Percentiles rank a stretch among this genome's conserved stretches.
Evolutionary conservation across 805 yeast species (phyloP).

Genomic region (Kodamaea lidongshanica): DNA sequence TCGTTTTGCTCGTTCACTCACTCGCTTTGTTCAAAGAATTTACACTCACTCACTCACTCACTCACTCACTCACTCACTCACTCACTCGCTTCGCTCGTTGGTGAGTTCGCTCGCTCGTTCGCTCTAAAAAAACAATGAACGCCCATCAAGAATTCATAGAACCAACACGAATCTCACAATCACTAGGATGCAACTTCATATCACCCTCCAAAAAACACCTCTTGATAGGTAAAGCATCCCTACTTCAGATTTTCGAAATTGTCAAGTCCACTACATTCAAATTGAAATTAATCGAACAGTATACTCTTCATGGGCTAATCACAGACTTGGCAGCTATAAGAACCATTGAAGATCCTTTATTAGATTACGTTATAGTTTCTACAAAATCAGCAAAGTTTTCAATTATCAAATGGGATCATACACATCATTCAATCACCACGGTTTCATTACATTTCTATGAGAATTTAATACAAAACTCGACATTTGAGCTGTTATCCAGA

Average conservation of each 20-base stretch:
- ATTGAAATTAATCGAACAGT: constrained; percentile 49
- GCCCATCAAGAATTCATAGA: constrained; percentile 70
- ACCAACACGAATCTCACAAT: constrained; percentile 67
- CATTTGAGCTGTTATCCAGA: constrained; percentile 36
- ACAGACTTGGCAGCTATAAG: constrained; percentile 49
- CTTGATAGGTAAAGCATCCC: constrained; percentile 62
- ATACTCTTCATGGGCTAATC: constrained; percentile 63
- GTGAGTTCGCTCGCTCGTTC: constrained; percentile 2
- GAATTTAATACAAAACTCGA: constrained; percentile 47
- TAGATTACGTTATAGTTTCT: constrained; percentile 59
- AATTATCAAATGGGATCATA: constrained; percentile 62
- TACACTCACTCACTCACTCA: too few relatives aligned
- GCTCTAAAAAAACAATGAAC: constrained; percentile 60
- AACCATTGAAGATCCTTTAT: constrained; percentile 38
- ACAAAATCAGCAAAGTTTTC: constrained; percentile 76
- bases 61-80: too few relatives aligned
- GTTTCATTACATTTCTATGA: constrained; percentile 85
- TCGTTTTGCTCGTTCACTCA: too few relatives aligned
- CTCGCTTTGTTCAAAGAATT: too few relatives aligned
- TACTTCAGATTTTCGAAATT: constrained; percentile 56
- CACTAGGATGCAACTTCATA: constrained; percentile 49
- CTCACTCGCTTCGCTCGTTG: too few relatives aligned
- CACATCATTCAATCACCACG: constrained; percentile 52
- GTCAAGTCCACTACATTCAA: constrained; percentile 24
- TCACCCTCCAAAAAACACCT: constrained; percentile 44